Evolutionary conservation across 257 asterid genomes (phyloP).

Genomic region (Jasminum sambac): DNA sequence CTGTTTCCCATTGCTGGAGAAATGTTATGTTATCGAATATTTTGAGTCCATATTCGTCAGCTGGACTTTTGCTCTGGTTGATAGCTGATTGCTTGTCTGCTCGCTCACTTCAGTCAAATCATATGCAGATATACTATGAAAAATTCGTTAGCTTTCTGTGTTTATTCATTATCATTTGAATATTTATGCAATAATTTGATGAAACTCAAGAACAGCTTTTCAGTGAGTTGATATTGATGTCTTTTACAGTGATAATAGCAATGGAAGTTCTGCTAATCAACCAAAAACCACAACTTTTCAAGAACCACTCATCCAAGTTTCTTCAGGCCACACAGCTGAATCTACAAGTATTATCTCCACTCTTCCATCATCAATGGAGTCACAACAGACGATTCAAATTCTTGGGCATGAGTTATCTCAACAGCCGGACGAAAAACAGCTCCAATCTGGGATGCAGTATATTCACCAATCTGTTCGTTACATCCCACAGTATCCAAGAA

Average conservation of each 20-base stretch:
- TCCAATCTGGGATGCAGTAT: slow-evolving; percentile 50
- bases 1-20: slow-evolving; percentile 4
- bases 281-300: slow-evolving; percentile 38
- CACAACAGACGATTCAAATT: slow-evolving; percentile 39
- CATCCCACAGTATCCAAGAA: slow-evolving; percentile 48
- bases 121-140: neutral
- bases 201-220: neutral
- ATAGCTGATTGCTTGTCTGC: no score
- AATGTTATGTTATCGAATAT: neutral
- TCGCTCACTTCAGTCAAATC: neutral
- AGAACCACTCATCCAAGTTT: slow-evolving; percentile 56
- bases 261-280: slow-evolving; percentile 43
- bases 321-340: slow-evolving; percentile 36
- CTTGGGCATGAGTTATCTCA: slow-evolving; percentile 54
- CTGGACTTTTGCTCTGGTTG: no score
- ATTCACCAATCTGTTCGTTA: slow-evolving; percentile 58
- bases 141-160: neutral
- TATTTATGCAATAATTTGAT: neutral
- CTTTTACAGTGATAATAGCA: slow-evolving; percentile 58
- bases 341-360: slow-evolving; percentile 37
- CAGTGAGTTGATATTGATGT: slow-evolving; percentile 8
- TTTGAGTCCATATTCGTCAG: neutral
- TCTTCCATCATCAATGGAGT: slow-evolving; percentile 33
- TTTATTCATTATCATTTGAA: neutral
- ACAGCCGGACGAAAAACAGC: slow-evolving; percentile 48